phyloP scores from a whole-genome alignment of 78 protist species.

The Pelomyxa schiedti region DNA sequence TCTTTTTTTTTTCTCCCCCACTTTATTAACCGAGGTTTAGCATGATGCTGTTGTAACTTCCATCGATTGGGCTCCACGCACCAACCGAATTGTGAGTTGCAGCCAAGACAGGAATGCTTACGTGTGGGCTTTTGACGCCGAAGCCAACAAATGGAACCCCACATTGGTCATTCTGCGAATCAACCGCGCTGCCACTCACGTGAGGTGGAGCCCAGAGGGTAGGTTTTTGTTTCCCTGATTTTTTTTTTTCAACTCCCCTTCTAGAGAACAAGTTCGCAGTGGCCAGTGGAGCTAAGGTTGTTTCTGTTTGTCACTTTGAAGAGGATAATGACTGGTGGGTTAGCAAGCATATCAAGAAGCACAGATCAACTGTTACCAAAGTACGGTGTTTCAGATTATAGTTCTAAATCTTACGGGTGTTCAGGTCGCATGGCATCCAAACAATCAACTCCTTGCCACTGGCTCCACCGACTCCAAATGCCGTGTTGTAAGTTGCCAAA shows the following conservation, averaged over 20 bases:
- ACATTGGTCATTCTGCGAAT: constrained; percentile 78
- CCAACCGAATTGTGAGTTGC: constrained; percentile 76
- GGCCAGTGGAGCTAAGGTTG: constrained; percentile 68
- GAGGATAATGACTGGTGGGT: constrained; percentile 92
- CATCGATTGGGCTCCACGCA: constrained; percentile 81
- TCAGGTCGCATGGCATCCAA: constrained; percentile 87
- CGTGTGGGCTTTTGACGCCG: constrained; percentile 65
- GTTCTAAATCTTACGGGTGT: too few species aligned
- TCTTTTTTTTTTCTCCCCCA: neutral
- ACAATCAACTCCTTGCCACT: constrained; percentile 61
- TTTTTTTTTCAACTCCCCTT: too few species aligned
- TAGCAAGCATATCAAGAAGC: constrained; percentile 72
- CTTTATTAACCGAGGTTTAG: constrained; percentile 18
- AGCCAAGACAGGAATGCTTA: constrained; percentile 93
- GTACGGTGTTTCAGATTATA: too few species aligned
- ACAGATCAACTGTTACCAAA: constrained; percentile 64
- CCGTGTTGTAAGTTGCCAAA: constrained; percentile 59
- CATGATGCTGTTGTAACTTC: constrained; percentile 80
- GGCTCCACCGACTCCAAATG: constrained; percentile 60
- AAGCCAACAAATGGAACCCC: constrained; percentile 69
- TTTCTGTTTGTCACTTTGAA: constrained; percentile 80
- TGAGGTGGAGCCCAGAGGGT: constrained; percentile 69
- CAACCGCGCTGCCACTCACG: constrained; percentile 79
- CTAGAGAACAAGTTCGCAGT: constrained; percentile 82
- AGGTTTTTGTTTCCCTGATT: neutral